Base-by-base conservation (phyloP, 73 alveolate species). In the Urostyla sp. region DNA sequence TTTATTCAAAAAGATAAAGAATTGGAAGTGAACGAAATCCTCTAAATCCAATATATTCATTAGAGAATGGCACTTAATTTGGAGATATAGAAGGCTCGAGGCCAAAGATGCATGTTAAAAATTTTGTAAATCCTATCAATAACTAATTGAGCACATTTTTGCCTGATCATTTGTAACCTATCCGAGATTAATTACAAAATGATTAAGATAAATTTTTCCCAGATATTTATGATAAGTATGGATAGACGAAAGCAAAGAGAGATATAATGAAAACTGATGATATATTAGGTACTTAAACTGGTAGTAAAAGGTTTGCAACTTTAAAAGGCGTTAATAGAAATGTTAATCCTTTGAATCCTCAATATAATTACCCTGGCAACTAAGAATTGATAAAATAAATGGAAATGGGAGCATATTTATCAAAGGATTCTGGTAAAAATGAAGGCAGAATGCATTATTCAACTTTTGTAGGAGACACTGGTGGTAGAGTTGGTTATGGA, bases 11-110 rank as follows among this genome's bases (percentile, higher is more conserved):
- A 36, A 59, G 20, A 34, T 35, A 13, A 7, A 11, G 21, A 34
- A 59, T 31, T 11, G 6, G 24, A 18, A n/a, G 4, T 59, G 56
- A 3, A 3, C 11, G 76, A 59, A 59, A 59, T 31, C 76, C 76
- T 31, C 21, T 59, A 31, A 55, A 59, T 26, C 76, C 76, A 6
- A 40, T 59, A 15, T 59, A 59, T 59, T 8, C 37, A 6, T 31
- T 30, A 10, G 18, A 5, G 6, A 59, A 34, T 6, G 23, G 6
- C 4, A 4, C 6, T 28, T 7, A 11, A 10, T 59, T 35, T 59
- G 76, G 76, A 6, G 10, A 24, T 35, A 59, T 59, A 59, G 76
- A 59, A 34, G 76, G 76, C 34, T 35, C 57, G n/a, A 59, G 21
- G 56, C 76, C 76, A 28, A 59, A 34, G 20, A 55, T 59, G 23